Percentiles rank a stretch among this genome's conserved stretches.
phyloP scores from a whole-genome alignment of 2,329 filamentous ascomycete genomes.

The Pseudocercospora crystallina region DNA sequence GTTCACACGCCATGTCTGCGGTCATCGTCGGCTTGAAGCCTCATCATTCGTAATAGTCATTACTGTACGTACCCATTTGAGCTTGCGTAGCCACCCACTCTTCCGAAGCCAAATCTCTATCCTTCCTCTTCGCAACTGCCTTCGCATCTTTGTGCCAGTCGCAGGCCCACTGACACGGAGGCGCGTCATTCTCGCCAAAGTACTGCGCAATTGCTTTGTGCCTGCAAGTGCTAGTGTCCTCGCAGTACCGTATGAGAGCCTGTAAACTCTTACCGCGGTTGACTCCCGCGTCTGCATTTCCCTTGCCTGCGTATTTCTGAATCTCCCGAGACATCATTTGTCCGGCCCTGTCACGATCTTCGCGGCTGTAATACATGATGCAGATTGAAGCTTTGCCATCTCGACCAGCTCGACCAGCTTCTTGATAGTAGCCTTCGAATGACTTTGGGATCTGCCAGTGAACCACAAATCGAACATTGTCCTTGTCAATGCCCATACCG shows the following conservation, averaged over 20 bases:
- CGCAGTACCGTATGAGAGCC: constrained; percentile 75
- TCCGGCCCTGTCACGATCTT: constrained; percentile 76
- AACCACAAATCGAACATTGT: constrained; percentile 89
- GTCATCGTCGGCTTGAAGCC: too few species aligned
- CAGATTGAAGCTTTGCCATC: constrained; percentile 86
- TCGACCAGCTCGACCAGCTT: constrained; percentile 85
- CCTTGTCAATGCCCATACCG: constrained; percentile 97
- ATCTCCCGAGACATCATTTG: constrained; percentile 49
- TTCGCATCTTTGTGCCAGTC: constrained; percentile 50
- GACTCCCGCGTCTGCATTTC: constrained; percentile 40
- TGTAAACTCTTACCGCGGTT: constrained; percentile 47
- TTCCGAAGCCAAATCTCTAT: constrained; percentile 46
- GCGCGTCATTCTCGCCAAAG: constrained; percentile 62
- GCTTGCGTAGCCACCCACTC: constrained; percentile 52
- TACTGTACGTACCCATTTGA: constrained; percentile 43
- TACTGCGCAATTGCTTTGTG: constrained; percentile 74
- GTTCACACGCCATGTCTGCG: too few species aligned
- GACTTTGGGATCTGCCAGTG: constrained; percentile 94
- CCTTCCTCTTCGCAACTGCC: constrained; percentile 44
- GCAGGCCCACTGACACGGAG: constrained; percentile 48
- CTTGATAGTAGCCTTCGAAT: constrained; percentile 95
- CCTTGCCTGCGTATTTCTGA: constrained; percentile 34
- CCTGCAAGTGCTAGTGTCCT: constrained; percentile 69
- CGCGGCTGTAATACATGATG: constrained; percentile 85
- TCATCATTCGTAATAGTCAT: constrained; percentile 34